A percentile compares a stretch with the other conserved stretches of the same genome.
phyloP scores from a whole-genome alignment of 164 flowering plant genomes.

The Vitis rotundifolia region DNA sequence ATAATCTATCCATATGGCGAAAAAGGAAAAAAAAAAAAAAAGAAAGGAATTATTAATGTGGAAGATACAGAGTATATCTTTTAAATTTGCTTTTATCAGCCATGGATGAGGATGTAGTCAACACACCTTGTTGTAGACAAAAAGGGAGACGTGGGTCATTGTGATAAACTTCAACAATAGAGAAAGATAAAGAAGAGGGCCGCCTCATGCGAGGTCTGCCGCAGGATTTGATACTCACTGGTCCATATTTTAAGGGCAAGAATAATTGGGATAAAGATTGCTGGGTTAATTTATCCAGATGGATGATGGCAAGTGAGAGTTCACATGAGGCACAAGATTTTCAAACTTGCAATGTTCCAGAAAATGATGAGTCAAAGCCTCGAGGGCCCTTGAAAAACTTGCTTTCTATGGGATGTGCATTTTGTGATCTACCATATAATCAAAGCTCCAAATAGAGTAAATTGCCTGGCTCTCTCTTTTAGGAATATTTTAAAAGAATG shows the following conservation, averaged over 20 bases:
- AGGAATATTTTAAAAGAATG: neutral
- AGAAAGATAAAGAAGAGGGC: neutral
- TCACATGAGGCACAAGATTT: neutral
- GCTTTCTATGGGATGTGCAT: slow-evolving; percentile 16
- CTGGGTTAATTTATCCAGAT: no score
- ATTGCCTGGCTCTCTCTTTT: no score
- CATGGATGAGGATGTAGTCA: slow-evolving; percentile 34
- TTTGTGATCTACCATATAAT: slow-evolving; percentile 8
- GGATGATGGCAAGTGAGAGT: neutral
- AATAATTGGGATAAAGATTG: no score
- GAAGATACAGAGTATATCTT: neutral
- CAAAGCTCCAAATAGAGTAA: neutral
- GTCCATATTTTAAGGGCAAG: no score
- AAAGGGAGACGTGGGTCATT: slow-evolving; percentile 28
- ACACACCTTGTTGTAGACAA: slow-evolving; percentile 39
- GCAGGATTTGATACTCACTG: no score
- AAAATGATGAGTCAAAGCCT: slow-evolving; percentile 37
- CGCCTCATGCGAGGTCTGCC: no score
- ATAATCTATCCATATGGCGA: neutral
- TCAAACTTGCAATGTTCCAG: slow-evolving; percentile 42
- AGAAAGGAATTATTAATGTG: slow-evolving; percentile 1
- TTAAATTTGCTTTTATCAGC: slow-evolving; percentile 9
- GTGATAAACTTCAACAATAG: neutral
- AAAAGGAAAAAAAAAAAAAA: neutral
- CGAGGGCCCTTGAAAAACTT: slow-evolving; percentile 32